phyloP scores from a whole-genome alignment of 1,284 basidiomycete species.

The Salmacisia buchloeana region DNA sequence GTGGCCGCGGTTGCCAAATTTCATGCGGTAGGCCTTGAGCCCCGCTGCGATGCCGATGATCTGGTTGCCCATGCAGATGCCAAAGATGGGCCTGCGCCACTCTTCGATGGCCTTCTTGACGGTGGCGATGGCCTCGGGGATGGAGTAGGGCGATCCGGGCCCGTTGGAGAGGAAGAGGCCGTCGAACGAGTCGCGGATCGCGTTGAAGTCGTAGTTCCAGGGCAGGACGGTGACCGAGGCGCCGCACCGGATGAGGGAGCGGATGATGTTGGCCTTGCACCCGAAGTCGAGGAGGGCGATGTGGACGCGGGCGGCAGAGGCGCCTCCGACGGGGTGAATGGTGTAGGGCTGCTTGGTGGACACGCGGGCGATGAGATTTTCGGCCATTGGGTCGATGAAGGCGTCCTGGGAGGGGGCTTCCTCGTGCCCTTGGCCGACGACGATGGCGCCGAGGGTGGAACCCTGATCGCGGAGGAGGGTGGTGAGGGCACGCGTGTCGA shows the following conservation, averaged over 20 bases:
- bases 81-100: conserved; percentile 91
- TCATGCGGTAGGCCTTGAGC: conserved; percentile 92
- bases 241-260: conserved; percentile 80
- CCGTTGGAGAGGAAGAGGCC: conserved; percentile 96
- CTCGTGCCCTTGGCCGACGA: conserved; percentile 70
- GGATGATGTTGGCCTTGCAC: conserved; percentile 92
- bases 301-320: conserved; percentile 57
- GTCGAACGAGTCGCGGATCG: conserved; percentile 78
- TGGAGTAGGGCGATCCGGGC: conserved; percentile 86
- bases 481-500: conserved; percentile 96
- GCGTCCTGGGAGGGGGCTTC: conserved; percentile 56
- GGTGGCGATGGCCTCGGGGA: conserved; percentile 76
- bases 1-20: conserved; percentile 97
- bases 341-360: conserved; percentile 80
- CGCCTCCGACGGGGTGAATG: conserved; percentile 76
- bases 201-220: conserved; percentile 94
- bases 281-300: conserved; percentile 97
- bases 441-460: conserved; percentile 87
- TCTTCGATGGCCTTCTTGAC: conserved; percentile 69
- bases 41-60: conserved; percentile 96
- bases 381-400: conserved; percentile 84
- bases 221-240: conserved; percentile 91
- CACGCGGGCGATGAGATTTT: conserved; percentile 88
- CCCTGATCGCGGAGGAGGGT: conserved; percentile 89
- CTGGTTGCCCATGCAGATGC: conserved; percentile 82